Conservation (phyloP, 2,329 filamentous ascomycete genomes). For the Colletotrichum lentis region DNA sequence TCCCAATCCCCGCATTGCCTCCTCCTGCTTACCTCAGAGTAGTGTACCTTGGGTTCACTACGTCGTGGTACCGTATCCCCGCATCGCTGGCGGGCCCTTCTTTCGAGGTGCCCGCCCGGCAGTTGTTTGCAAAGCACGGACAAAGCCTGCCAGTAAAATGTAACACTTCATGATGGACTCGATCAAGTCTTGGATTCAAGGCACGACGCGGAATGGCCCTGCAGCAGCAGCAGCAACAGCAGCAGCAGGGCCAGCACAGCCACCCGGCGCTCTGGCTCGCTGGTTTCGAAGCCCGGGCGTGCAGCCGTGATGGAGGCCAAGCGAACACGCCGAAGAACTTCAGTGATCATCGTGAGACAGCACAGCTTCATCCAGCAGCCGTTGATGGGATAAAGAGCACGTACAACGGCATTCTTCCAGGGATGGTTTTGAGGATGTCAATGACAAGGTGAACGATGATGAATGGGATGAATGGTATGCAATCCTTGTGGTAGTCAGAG, state of each 20-base stretch:
- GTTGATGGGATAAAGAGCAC: neutral
- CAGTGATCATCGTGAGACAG: conserved; percentile 15
- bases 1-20: too few relatives aligned
- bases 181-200: too few relatives aligned
- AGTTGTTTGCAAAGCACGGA: neutral
- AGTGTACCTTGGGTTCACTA: neutral
- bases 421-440: neutral
- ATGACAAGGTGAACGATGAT: neutral
- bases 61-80: too few relatives aligned
- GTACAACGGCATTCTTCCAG: too few relatives aligned
- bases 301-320: neutral
- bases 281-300: conserved; percentile 4
- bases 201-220: neutral
- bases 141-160: neutral
- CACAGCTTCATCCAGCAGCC: conserved; percentile 12
- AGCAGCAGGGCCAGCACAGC: neutral
- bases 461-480: neutral
- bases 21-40: too few relatives aligned
- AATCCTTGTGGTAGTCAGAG: neutral
- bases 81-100: neutral
- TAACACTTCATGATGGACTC: neutral
- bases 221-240: conserved; percentile 4
- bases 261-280: conserved; percentile 12
- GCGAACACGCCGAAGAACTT: conserved; percentile 1
- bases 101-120: neutral